Percentiles rank a stretch among this genome's conserved stretches.
phyloP scores from a whole-genome alignment of 2,329 filamentous ascomycete genomes.

The Nothomitra cinnamomea region DNA sequence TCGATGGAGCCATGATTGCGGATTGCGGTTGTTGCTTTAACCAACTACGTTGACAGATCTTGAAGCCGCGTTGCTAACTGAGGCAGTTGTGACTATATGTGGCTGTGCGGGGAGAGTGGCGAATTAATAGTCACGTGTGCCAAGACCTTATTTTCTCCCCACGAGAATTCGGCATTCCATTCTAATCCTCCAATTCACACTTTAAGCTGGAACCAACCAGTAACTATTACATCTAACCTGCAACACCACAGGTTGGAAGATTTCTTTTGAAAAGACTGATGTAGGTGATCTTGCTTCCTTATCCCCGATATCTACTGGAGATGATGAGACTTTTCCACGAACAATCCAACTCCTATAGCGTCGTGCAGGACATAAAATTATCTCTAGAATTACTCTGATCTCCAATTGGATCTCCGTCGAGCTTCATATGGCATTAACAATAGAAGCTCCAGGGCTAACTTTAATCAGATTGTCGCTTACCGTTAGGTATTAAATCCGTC shows the following conservation, averaged over 20 bases:
- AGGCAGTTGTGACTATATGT: background rate
- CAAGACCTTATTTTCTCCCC: background rate
- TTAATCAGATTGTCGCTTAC: background rate
- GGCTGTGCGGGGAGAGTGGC: background rate
- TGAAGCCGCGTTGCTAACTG: background rate
- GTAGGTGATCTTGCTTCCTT: background rate
- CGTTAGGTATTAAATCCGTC: background rate
- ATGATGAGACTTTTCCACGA: constrained; percentile 27
- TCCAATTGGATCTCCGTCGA: constrained; percentile 4
- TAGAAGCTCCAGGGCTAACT: background rate
- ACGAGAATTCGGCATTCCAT: background rate
- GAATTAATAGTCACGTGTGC: background rate
- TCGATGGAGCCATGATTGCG: constrained; percentile 2
- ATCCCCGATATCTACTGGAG: background rate
- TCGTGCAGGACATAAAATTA: constrained; percentile 32
- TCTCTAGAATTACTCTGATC: constrained; percentile 41
- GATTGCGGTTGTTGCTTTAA: background rate
- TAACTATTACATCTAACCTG: no score
- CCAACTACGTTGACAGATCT: background rate
- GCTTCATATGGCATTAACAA: background rate
- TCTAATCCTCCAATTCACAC: background rate
- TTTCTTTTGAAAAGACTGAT: background rate
- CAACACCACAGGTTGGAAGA: background rate
- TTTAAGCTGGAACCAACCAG: background rate
- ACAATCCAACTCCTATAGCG: constrained; percentile 42